These are phyloP conservation scores for Phaeodactylum tricornutum DNA, from an alignment of 108 stramenopile genomes.

Conservation along the genomic window DNA sequence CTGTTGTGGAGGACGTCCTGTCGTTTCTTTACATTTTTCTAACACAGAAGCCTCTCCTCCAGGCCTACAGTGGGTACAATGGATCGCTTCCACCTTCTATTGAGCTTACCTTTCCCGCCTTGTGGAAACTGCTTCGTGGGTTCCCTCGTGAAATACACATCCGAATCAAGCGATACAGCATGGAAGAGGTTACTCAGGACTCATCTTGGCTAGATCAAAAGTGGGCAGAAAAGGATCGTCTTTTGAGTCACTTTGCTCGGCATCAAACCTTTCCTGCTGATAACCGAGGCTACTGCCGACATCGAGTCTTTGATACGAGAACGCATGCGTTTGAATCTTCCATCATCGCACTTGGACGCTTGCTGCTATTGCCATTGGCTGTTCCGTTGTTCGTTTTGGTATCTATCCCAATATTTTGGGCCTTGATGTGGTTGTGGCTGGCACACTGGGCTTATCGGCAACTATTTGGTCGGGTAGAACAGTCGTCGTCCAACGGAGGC, in stretches of 20 bases:
- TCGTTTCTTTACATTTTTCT: neutral
- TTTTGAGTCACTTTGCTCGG: conserved; percentile 44
- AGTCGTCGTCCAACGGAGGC: conserved; percentile 1
- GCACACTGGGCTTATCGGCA: conserved; percentile 16
- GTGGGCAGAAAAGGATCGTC: conserved; percentile 69
- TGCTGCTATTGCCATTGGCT: conserved; percentile 34
- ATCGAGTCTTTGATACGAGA: conserved; percentile 33
- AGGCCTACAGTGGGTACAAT: conserved; percentile 38
- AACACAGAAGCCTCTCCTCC: neutral
- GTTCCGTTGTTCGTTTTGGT: conserved; percentile 37
- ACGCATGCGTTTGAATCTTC: conserved; percentile 34
- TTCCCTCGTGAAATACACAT: conserved; percentile 44
- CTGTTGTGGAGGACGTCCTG: neutral
- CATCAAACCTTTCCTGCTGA: conserved; percentile 44
- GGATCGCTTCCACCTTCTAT: conserved; percentile 22
- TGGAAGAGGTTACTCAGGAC: conserved; percentile 69
- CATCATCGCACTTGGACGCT: conserved; percentile 20
- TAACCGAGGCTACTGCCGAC: conserved; percentile 31
- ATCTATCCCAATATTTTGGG: conserved; percentile 40
- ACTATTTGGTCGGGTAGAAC: conserved; percentile 15
- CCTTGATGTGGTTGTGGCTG: conserved; percentile 31
- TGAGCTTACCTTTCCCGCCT: conserved; percentile 13
- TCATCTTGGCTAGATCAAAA: conserved; percentile 68
- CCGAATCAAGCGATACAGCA: conserved; percentile 51
- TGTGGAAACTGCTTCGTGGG: conserved; percentile 31